These are phyloP conservation scores for Kodamaea kakaduensis DNA, from an alignment of 805 yeast species.

Conservation along the genomic window DNA sequence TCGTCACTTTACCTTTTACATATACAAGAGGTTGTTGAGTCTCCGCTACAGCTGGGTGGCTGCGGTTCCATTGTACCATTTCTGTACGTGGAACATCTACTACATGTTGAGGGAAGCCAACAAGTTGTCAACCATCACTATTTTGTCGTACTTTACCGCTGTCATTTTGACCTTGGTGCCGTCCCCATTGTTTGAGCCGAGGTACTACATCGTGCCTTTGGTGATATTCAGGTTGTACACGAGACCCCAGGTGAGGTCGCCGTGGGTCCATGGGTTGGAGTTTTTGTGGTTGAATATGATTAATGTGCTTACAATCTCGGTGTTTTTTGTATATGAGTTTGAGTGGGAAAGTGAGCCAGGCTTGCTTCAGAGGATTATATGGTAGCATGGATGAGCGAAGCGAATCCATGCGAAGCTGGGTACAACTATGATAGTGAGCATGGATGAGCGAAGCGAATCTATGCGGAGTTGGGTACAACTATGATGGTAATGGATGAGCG, in stretches of 20 bases:
- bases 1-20: slow-evolving; percentile 87
- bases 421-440: too few species aligned
- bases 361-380: slow-evolving; percentile 72
- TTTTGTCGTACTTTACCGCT: slow-evolving; percentile 49
- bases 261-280: slow-evolving; percentile 39
- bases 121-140: slow-evolving; percentile 29
- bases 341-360: slow-evolving; percentile 61
- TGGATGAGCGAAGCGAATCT: too few species aligned
- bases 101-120: slow-evolving; percentile 12
- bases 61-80: slow-evolving; percentile 69
- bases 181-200: slow-evolving; percentile 89
- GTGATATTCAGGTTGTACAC: slow-evolving; percentile 66
- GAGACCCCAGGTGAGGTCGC: slow-evolving; percentile 26
- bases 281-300: slow-evolving; percentile 57
- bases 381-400: too few species aligned
- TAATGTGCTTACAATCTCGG: slow-evolving; percentile 46
- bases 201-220: slow-evolving; percentile 84
- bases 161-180: slow-evolving; percentile 66
- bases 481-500: too few species aligned
- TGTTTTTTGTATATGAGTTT: slow-evolving; percentile 63
- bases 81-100: slow-evolving; percentile 37
- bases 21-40: slow-evolving; percentile 65
- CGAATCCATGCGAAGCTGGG: too few species aligned
- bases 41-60: slow-evolving; percentile 44
- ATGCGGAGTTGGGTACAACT: too few species aligned